Evolutionary conservation across 257 asterid genomes (phyloP).

Genomic region (Solanum ahanhuiri): DNA sequence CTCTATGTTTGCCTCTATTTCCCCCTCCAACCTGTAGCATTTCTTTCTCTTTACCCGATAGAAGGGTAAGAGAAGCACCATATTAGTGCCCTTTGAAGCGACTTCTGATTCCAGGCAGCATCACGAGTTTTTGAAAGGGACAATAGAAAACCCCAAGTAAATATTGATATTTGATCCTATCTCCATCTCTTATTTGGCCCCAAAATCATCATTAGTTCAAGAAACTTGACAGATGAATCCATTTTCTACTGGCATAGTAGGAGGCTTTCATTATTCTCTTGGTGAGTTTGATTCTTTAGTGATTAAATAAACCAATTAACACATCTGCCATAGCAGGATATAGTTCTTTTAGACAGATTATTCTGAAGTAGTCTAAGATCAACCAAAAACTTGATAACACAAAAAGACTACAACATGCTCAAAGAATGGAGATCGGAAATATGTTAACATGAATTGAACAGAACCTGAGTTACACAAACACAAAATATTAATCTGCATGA

Average conservation of each 20-base stretch:
- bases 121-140: neutral
- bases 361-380: neutral
- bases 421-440: neutral
- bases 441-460: neutral
- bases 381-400: neutral
- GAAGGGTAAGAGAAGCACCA: neutral
- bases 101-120: neutral
- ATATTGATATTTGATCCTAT: neutral
- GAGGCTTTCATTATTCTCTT: neutral
- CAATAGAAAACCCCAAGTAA: neutral
- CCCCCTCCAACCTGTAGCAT: neutral
- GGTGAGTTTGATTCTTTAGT: neutral
- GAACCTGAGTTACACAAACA: neutral
- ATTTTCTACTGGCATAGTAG: neutral
- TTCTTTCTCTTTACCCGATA: neutral
- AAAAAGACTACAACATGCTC: neutral
- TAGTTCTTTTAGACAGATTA: neutral
- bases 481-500: neutral
- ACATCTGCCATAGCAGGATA: neutral
- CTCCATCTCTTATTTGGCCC: neutral
- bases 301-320: neutral
- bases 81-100: neutral
- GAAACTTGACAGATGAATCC: neutral
- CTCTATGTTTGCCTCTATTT: neutral
- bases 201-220: neutral